Conservation (phyloP, 2,329 filamentous ascomycete genomes). For the Penicillium sp. region DNA sequence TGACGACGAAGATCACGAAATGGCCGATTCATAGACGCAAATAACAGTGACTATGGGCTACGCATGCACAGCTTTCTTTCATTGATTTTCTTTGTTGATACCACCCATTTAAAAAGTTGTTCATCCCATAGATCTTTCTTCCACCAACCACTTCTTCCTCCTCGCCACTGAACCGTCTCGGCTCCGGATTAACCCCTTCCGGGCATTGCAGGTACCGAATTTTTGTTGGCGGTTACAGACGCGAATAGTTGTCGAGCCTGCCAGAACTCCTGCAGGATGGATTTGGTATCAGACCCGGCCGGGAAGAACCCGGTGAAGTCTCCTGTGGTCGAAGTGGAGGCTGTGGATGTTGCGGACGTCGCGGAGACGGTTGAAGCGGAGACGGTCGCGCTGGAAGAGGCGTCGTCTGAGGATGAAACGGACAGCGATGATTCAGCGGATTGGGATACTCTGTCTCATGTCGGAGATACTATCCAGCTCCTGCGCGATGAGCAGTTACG, state of each 20-base stretch:
- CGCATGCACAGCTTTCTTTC: slow-evolving; percentile 27
- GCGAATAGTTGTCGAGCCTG: slow-evolving; percentile 36
- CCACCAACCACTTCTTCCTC: slow-evolving; percentile 1
- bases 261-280: slow-evolving; percentile 39
- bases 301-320: slow-evolving; percentile 38
- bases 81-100: slow-evolving; percentile 33
- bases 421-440: slow-evolving; percentile 44
- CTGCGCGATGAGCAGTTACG: slow-evolving; percentile 56
- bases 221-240: slow-evolving; percentile 25
- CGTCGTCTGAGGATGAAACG: slow-evolving; percentile 39
- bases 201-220: slow-evolving; percentile 30
- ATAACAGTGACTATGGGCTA: slow-evolving; percentile 22
- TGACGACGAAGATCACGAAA: slow-evolving; percentile 55
- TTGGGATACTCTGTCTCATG: slow-evolving; percentile 67
- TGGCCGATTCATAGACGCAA: slow-evolving; percentile 51
- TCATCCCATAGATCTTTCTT: background rate
- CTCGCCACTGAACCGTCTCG: slow-evolving; percentile 26
- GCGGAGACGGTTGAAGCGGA: slow-evolving; percentile 29
- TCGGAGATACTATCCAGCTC: slow-evolving; percentile 64
- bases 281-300: slow-evolving; percentile 40
- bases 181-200: slow-evolving; percentile 36
- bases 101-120: slow-evolving; percentile 26
- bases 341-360: slow-evolving; percentile 38
- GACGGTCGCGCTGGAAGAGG: slow-evolving; percentile 31
- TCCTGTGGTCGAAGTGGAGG: slow-evolving; percentile 40